Conservation (phyloP, 2,329 filamentous ascomycete genomes). For the Chlorencoelia australis region DNA sequence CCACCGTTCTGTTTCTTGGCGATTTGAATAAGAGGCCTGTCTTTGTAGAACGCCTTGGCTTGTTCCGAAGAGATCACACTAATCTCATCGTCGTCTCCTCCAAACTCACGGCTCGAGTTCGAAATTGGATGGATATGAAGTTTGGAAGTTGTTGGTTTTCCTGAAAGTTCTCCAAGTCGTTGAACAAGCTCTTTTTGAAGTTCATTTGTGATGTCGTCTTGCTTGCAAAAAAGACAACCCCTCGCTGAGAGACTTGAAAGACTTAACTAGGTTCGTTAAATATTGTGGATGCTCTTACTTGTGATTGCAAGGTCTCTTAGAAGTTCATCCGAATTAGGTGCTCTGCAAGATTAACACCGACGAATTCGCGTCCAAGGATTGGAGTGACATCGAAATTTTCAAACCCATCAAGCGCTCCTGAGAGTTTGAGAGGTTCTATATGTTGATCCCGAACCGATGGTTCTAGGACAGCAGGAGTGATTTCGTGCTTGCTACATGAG, state of each 20-base stretch:
- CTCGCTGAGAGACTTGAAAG: background rate
- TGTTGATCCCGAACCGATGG: conserved; percentile 7
- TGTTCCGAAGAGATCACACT: background rate
- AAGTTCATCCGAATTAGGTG: conserved; percentile 51
- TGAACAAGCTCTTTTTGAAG: conserved; percentile 39
- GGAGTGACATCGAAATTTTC: conserved; percentile 51
- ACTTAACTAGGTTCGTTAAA: background rate
- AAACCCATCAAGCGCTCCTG: conserved; percentile 23
- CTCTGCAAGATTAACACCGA: conserved; percentile 50
- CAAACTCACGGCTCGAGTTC: conserved; percentile 4
- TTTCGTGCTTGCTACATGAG: conserved; percentile 7
- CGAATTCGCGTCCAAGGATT: conserved; percentile 51
- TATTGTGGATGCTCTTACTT: conserved; percentile 35
- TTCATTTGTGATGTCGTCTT: conserved; percentile 34
- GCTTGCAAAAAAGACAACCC: conserved; percentile 31
- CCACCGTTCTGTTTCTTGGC: background rate
- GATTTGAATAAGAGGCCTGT: background rate
- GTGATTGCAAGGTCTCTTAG: conserved; percentile 46
- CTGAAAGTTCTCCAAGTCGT: conserved; percentile 44
- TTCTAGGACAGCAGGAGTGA: conserved; percentile 16
- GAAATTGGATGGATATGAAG: conserved; percentile 51
- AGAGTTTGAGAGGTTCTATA: conserved; percentile 2
- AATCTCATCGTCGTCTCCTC: background rate
- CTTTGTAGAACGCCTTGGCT: background rate
- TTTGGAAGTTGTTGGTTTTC: conserved; percentile 43